Percentiles rank a stretch among this genome's conserved stretches.
phyloP scores from a whole-genome alignment of 73 alveolate species.

The Loxodes magnus region DNA sequence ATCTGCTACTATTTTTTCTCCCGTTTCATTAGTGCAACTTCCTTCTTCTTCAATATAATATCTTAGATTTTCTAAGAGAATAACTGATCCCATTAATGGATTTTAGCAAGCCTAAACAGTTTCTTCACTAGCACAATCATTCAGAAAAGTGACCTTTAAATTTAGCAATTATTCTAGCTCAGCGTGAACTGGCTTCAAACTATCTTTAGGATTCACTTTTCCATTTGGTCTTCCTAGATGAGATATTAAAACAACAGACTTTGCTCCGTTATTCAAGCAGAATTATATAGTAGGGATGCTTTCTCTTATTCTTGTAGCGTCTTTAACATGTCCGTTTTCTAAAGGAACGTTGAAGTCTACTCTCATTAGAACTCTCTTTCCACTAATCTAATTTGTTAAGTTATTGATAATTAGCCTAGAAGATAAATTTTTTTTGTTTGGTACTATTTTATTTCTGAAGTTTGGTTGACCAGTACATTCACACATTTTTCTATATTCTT shows the following conservation, averaged over 20 bases:
- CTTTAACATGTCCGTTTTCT: constrained; percentile 47
- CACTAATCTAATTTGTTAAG: too few relatives aligned
- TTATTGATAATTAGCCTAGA: too few relatives aligned
- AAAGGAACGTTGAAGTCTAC: constrained; percentile 91
- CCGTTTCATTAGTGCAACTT: too few relatives aligned
- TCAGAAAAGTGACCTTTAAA: constrained; percentile 31
- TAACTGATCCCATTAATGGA: constrained; percentile 31
- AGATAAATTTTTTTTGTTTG: neutral
- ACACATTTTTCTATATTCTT: constrained; percentile 60
- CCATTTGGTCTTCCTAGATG: constrained; percentile 90
- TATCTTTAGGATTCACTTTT: constrained; percentile 47
- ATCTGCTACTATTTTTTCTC: too few relatives aligned
- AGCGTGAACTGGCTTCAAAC: constrained; percentile 65
- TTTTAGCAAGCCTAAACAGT: constrained; percentile 26
- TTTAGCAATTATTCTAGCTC: constrained; percentile 4
- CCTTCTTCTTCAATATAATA: constrained; percentile 70
- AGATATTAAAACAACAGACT: constrained; percentile 60
- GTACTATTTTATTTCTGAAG: constrained; percentile 13
- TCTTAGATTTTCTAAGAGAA: constrained; percentile 58
- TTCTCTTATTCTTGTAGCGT: constrained; percentile 64
- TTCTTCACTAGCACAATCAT: constrained; percentile 52
- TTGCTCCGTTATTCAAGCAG: constrained; percentile 71
- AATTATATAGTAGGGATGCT: constrained; percentile 73
- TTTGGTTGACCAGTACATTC: constrained; percentile 81
- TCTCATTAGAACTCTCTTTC: constrained; percentile 71